Conservation (phyloP, 257 asterid species). For the Fraxinus excelsior region DNA sequence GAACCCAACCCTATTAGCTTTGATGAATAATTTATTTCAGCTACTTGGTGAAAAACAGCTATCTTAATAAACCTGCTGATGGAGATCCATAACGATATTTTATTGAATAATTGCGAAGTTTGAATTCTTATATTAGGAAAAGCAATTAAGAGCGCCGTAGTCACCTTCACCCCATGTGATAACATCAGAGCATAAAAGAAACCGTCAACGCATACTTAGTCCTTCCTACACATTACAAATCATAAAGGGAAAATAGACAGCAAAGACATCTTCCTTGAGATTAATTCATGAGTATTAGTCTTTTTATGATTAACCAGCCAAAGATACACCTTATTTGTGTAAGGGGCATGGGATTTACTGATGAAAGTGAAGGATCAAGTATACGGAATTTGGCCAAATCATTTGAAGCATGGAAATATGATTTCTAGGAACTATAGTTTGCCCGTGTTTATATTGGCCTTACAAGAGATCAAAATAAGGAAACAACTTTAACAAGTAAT, state of each 20-base stretch:
- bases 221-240: background rate
- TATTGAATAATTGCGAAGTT: too few relatives aligned
- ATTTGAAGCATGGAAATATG: background rate
- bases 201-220: background rate
- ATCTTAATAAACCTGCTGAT: background rate
- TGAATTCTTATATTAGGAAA: too few relatives aligned
- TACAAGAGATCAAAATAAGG: background rate
- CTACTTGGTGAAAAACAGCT: background rate
- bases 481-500: background rate
- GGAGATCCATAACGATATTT: background rate
- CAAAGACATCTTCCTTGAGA: background rate
- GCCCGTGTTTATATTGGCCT: background rate
- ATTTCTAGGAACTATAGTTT: background rate
- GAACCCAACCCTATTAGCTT: background rate
- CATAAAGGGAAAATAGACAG: background rate
- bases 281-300: background rate
- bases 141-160: background rate
- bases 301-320: background rate
- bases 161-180: background rate
- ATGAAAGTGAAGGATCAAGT: background rate
- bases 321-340: background rate
- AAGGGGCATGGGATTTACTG: background rate
- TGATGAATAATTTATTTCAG: background rate
- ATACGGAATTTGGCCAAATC: background rate
- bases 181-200: background rate